Conservation (phyloP, 2,329 filamentous ascomycete species). For the Talaromyces sp. region DNA sequence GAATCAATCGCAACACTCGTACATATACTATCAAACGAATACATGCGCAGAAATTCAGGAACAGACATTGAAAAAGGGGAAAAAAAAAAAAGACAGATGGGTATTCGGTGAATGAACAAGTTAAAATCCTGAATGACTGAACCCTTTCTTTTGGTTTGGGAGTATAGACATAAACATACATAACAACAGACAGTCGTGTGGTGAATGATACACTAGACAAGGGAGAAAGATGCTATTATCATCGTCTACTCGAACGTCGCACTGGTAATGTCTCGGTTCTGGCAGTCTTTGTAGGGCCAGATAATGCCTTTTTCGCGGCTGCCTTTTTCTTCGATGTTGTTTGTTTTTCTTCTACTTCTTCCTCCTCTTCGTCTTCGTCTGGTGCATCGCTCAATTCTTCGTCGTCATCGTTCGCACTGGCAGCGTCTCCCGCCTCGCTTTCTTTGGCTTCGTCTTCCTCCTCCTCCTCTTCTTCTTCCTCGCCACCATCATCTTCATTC, state of each 20-base stretch:
- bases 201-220: background rate
- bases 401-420: constrained; percentile 8
- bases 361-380: constrained; percentile 5
- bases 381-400: constrained; percentile 18
- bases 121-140: constrained; percentile 8
- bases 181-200: background rate
- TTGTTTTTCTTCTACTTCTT: background rate
- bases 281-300: constrained; percentile 7
- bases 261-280: constrained; percentile 19
- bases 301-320: constrained; percentile 10
- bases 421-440: constrained; percentile 13
- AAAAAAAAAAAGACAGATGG: background rate
- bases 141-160: background rate
- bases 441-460: constrained; percentile 30
- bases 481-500: constrained; percentile 29
- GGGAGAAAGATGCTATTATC: background rate
- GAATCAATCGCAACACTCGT: background rate
- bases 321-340: constrained; percentile 2
- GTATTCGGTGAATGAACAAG: constrained; percentile 16
- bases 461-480: constrained; percentile 32
- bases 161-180: constrained; percentile 8
- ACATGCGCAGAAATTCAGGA: background rate
- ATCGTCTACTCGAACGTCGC: constrained; percentile 20
- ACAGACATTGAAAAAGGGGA: background rate
- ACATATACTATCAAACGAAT: background rate